Evolutionary conservation across 805 yeast genomes (phyloP).

Genomic region (Yamadazyma tumulicola): DNA sequence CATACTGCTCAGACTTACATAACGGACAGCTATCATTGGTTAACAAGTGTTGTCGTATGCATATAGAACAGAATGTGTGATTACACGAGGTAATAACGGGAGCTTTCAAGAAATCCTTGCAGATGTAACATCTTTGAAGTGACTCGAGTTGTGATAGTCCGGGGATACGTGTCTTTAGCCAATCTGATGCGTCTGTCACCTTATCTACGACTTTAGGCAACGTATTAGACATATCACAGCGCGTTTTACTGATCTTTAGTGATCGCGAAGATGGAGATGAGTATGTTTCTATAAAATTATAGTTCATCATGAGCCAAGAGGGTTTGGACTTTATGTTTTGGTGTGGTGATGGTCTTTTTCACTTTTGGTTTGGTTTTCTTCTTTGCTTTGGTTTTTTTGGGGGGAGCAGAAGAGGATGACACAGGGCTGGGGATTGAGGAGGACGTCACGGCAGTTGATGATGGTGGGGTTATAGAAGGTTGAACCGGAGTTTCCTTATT

Average conservation of each 20-base stretch:
- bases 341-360: neutral
- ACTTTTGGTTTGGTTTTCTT: constrained; percentile 3
- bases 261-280: too few relatives aligned
- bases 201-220: too few relatives aligned
- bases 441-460: too few relatives aligned
- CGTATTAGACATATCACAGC: too few relatives aligned
- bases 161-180: constrained; percentile 55
- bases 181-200: constrained; percentile 68
- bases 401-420: neutral
- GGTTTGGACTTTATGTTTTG: neutral
- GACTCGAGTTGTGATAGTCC: constrained; percentile 60
- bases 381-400: neutral
- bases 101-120: constrained; percentile 75
- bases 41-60: constrained; percentile 72
- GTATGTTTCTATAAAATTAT: constrained; percentile 2
- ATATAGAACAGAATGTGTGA: constrained; percentile 85
- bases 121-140: constrained; percentile 76
- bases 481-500: too few relatives aligned
- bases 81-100: constrained; percentile 85
- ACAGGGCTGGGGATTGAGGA: too few relatives aligned
- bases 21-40: constrained; percentile 67
- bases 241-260: too few relatives aligned
- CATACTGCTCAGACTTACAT: constrained; percentile 68
- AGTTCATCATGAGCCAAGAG: constrained; percentile 11
- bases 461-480: too few relatives aligned